Base-by-base conservation (phyloP, 495 filamentous ascomycete species). In the Podospora comata region DNA sequence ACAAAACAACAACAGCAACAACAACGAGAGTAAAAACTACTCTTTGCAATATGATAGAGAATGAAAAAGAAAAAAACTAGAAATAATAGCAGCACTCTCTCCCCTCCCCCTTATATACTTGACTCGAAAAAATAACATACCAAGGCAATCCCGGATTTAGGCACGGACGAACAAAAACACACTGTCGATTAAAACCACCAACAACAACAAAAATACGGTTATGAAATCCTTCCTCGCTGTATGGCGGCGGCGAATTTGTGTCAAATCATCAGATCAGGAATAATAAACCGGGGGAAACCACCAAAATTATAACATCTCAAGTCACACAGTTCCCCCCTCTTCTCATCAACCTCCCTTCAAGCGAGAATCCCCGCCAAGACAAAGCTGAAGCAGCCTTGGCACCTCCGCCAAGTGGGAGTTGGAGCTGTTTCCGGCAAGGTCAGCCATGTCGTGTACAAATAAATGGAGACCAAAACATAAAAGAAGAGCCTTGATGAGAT, bases 401-500 rank as follows among this genome's bases (percentile, higher is more conserved):
- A 58, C n/a, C 55, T 20, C 15, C n/a, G 55, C 55, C 55, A 58
- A 58, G 55, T 26, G 26, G 9, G 3, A 4, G 30, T 20, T 61
- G n/a, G 30, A 32, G 48, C 65, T 70, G 55, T 32, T 62, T 70
- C 53, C 28, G 64, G 54, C 16, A 65, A 54, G 20, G 62, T n/a
- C 23, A 23, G 23, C 23, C 23, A 23, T 23, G 23, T 23, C 23
- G 23, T 23, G 1, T 2, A 23, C 23, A 23, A 23, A 23, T 23
- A 23, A 23, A 23, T 23, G 23, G 23, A 23, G 23, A 2, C 23
- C 23, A 23, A 23, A 23, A 23, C 23, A 23, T 23, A 23, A 23
- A 23, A 23, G 23, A 23, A 23, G 23, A 1, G 23, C 23, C 23
- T 23, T 23, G 1, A 23, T 23, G 23, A 23, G 23, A 23, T 23